Percentiles rank a stretch among this genome's conserved stretches.
phyloP scores from a whole-genome alignment of 768 basidiomycete genomes.

The Sporobolomyces roseus region DNA sequence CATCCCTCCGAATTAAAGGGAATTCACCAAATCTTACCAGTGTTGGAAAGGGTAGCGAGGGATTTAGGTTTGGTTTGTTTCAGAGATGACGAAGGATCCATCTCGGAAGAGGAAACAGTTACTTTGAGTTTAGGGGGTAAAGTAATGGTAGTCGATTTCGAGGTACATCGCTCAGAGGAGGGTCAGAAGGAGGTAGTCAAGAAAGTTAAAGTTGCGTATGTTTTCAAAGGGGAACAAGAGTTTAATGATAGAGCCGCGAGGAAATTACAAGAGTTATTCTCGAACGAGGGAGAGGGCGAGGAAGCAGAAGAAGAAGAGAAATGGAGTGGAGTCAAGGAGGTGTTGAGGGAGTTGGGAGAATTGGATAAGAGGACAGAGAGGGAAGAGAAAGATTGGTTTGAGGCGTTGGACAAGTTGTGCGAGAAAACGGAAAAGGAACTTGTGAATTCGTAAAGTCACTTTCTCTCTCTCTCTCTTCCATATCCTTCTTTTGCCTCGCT shows the following conservation, averaged over 20 bases:
- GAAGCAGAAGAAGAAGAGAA: neutral
- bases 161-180: conserved; percentile 1
- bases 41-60: conserved; percentile 18
- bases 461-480: neutral
- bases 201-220: conserved; percentile 32
- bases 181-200: neutral
- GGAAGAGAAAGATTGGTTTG: conserved; percentile 20
- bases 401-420: neutral
- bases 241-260: conserved; percentile 4
- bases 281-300: neutral
- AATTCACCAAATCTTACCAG: neutral
- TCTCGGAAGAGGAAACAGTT: neutral
- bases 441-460: neutral
- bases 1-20: neutral
- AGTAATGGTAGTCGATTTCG: conserved; percentile 36
- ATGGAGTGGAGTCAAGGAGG: neutral
- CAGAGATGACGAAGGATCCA: conserved; percentile 11
- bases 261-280: conserved; percentile 1
- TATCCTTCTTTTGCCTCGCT: no score
- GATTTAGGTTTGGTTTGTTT: conserved; percentile 25
- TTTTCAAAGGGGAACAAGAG: conserved; percentile 11
- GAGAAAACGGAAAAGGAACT: neutral
- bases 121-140: conserved; percentile 33
- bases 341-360: conserved; percentile 5
- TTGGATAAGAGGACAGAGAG: conserved; percentile 30